Evolutionary conservation across 2,329 filamentous ascomycete species (phyloP), one percentile per base, ranked within the genome.

Genomic region (Fonsecaea multimorphosa): DNA sequence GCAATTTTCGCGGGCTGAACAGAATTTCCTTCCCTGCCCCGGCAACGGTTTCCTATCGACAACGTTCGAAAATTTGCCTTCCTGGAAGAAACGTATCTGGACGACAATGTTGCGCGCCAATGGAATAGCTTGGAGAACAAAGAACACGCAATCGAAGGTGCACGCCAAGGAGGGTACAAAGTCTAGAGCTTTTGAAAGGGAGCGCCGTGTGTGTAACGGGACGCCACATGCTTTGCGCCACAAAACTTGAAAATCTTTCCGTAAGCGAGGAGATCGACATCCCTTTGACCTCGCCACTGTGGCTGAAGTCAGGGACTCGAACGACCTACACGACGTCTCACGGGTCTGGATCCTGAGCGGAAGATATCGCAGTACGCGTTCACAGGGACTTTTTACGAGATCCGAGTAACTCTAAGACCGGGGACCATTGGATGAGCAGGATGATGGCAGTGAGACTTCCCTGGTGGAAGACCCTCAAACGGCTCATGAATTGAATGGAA

Each of bases 191-290:
- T 16, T 31, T 22, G 4, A 34, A 16, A 31, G 24, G 16, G 16
- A 19, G 27, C 27, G 11, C 27, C 3, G 7, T 27, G 51, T n/a
- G 27, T 27, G 51, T n/a, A n/a, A 27, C 31, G 8, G 51, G 31
- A 54, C 51, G 27, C 51, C 51, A 54, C 51, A 54, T n/a, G 3
- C 16, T n/a, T 3, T 54, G 51, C 51, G 51, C 51, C 51, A 54
- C 51, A 54, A n/a, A 8, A 32, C 8, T 22, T 31, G 51, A 31
- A 31, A 34, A 54, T 54, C 51, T 54, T 34, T 54, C n/a, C 24
- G 24, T 5, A n/a, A 9, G 51, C 14, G 51, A 31, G 27, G 51
- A 31, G 51, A 54, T 54, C 51, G 51, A 22, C 51, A n/a, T 32
- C 12, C 11, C 3, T 34, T 31, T n/a, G 27, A 54, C 22, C n/a